Evolutionary conservation across 2,329 filamentous ascomycete species (phyloP), one percentile per base, ranked within the genome.

Genomic region (Fusarium palustre): DNA sequence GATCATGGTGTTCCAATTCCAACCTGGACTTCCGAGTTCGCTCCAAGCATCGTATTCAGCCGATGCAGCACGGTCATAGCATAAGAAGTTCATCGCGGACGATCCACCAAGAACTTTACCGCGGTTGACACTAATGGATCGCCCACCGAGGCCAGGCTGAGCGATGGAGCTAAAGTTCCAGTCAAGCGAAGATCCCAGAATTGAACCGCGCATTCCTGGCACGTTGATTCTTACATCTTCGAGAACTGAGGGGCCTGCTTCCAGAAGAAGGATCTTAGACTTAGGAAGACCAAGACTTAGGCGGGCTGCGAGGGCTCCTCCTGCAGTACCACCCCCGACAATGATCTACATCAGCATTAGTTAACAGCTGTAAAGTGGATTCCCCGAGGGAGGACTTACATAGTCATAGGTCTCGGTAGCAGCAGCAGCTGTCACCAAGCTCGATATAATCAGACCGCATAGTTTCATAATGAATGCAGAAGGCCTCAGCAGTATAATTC

Each of bases 101-200:
- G 80, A 82, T 12, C 85, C 85, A 7, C 85, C 85, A 0, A 87
- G 77, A 0, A 84, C 81, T 52, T 83, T 83, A 34, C 83, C 85
- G 8, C 84, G 79, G 25, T 81, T 81, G 45, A 84, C 81, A 5
- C 73, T 59, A 15, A 85, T 80, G 5, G 77, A 68, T 2, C 82
- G 79, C 16, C 78, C 77, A 18, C 79, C 78, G 7, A 84, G 78
- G n/a, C 72, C 69, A 2, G 75, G 52, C 53, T 85, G 83, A 1
- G 81, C 75, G 10, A 78, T 73, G 0, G 83, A 82, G 6, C 80
- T 79, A 70, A 85, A 84, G 65, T 80, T 81, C 77, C 83, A 82
- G 66, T 85, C 78, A 45, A 3, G 75, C 64, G 2, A 5, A 13
- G 36, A 39, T 20, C 70, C 74, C 18, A 79, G 49, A 7, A 69